phyloP scores from a whole-genome alignment of 352 stramenopile genomes.

The Phytophthora melonis region DNA sequence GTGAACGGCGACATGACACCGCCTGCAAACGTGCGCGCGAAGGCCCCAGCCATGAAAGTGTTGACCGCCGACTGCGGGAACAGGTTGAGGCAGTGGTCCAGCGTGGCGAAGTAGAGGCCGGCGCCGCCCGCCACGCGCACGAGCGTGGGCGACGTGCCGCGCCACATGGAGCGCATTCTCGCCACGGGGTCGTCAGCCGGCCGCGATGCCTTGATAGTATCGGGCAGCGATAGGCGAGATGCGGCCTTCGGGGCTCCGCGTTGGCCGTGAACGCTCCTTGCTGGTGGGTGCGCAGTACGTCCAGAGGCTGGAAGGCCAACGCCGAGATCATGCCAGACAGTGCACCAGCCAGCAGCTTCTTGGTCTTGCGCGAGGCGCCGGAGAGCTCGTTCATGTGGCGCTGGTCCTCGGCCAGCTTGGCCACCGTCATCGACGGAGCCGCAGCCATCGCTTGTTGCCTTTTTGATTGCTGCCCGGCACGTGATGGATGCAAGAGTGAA shows the following conservation, averaged over 20 bases:
- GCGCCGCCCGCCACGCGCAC: slow-evolving; percentile 83
- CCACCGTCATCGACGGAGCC: slow-evolving; percentile 32
- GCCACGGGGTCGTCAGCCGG: slow-evolving; percentile 30
- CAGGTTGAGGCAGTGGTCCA: slow-evolving; percentile 71
- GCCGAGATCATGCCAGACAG: slow-evolving; percentile 84
- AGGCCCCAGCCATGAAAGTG: slow-evolving; percentile 84
- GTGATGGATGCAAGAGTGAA: slow-evolving; percentile 3
- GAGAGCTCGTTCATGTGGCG: slow-evolving; percentile 40
- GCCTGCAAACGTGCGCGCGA: slow-evolving; percentile 87
- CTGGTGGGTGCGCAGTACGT: slow-evolving; percentile 87
- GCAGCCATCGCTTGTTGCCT: slow-evolving; percentile 24
- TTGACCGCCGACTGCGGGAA: slow-evolving; percentile 68
- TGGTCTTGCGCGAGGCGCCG: slow-evolving; percentile 58
- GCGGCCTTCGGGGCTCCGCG: slow-evolving; percentile 7
- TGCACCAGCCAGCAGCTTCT: slow-evolving; percentile 76
- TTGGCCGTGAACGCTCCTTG: slow-evolving; percentile 76
- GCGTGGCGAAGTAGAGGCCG: slow-evolving; percentile 86
- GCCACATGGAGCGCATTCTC: slow-evolving; percentile 80
- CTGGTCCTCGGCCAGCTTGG: slow-evolving; percentile 38
- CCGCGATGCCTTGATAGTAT: slow-evolving; percentile 30
- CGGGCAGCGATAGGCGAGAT: slow-evolving; percentile 24
- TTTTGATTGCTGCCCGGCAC: neutral
- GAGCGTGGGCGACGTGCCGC: slow-evolving; percentile 82
- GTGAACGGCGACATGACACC: slow-evolving; percentile 86
- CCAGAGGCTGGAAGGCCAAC: slow-evolving; percentile 86